Percentiles rank a stretch among this genome's conserved stretches.
Conservation (phyloP, 75 land plant genomes). For the Pinus albicaulis region DNA sequence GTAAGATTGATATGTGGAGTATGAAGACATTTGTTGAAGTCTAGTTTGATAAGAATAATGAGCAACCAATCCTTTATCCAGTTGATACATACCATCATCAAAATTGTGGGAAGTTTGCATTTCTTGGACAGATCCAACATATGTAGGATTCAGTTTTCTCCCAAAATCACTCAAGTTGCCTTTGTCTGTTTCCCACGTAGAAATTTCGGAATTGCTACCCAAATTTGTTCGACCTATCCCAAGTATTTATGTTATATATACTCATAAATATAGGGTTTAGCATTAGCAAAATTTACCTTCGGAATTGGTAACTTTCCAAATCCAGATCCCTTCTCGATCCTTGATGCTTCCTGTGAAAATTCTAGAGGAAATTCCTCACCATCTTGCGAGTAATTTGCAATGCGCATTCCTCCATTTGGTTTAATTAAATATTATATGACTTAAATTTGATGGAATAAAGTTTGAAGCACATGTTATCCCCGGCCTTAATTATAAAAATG, state of each 20-base stretch:
- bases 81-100: slow-evolving; percentile 6
- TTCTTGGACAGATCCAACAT: neutral
- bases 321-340: slow-evolving; percentile 11
- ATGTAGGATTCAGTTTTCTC: slow-evolving; percentile 15
- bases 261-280: slow-evolving; percentile 28
- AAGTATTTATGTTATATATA: slow-evolving; percentile 43
- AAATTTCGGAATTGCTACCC: slow-evolving; percentile 46
- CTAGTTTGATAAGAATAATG: neutral
- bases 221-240: slow-evolving; percentile 41
- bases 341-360: slow-evolving; percentile 62
- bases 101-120: neutral
- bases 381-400: slow-evolving; percentile 59
- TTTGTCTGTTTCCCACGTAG: slow-evolving; percentile 25
- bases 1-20: slow-evolving; percentile 1
- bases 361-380: slow-evolving; percentile 76
- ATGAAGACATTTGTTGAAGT: neutral
- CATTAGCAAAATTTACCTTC: slow-evolving; percentile 12
- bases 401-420: slow-evolving; percentile 32
- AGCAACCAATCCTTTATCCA: neutral
- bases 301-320: neutral
- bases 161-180: slow-evolving; percentile 26
- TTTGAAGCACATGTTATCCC: slow-evolving; percentile 1
- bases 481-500: neutral
- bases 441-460: slow-evolving; percentile 9
- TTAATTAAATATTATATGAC: slow-evolving; percentile 17